phyloP scores from a whole-genome alignment of 225 moss, liverwort and hornwort genomes.

The Rhytidiadelphus loreus region DNA sequence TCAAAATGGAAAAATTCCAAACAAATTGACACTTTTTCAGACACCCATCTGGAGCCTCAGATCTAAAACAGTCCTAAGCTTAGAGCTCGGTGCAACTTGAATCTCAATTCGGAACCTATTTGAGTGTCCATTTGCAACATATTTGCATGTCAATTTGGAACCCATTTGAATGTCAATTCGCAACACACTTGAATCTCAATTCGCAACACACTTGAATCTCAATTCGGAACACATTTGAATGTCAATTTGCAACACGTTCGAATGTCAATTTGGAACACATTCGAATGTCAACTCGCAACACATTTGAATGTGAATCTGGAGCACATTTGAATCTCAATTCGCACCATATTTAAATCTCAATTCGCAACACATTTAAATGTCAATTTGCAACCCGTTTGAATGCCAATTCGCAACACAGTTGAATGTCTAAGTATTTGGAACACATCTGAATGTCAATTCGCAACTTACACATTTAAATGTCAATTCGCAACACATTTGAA shows the following conservation, averaged over 20 bases:
- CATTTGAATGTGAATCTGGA: too few relatives aligned
- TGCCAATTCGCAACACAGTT: not conserved
- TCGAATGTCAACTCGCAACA: not conserved
- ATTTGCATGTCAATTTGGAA: not conserved
- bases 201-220: not conserved
- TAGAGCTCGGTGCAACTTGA: not conserved
- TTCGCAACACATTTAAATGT: accelerated
- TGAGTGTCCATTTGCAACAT: not conserved
- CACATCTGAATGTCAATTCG: too few relatives aligned
- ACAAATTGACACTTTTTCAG: not conserved
- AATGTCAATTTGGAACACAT: not conserved
- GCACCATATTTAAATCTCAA: not conserved
- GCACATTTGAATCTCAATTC: not conserved
- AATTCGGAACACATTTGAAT: not conserved
- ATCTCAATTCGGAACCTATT: not conserved
- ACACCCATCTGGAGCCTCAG: not conserved
- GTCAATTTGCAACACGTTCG: not conserved
- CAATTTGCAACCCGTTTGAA: not conserved
- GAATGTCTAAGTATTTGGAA: too few relatives aligned
- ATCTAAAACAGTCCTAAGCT: not conserved
- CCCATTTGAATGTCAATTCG: not conserved
- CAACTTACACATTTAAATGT: not conserved
- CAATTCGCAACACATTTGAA: not conserved
- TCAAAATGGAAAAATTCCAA: not conserved
- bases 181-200: not conserved